Percentiles rank a stretch among this genome's conserved stretches.
Evolutionary conservation across 208 protist species (phyloP).

Genomic region (Trypanosoma conorhini): DNA sequence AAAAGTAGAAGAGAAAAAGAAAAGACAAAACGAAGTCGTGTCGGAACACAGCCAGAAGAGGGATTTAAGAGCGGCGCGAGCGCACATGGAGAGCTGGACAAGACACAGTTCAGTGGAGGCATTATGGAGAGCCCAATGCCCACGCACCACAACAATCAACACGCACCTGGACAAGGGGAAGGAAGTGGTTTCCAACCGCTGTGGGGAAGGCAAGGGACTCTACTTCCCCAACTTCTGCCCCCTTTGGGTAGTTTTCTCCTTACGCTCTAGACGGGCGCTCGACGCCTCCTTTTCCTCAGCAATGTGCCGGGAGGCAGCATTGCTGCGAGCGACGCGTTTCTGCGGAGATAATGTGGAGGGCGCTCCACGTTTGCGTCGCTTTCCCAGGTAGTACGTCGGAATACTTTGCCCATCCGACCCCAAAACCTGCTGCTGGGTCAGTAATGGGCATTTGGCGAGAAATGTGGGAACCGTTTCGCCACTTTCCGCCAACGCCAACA

Average conservation of each 20-base stretch:
- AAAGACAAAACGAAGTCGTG: too few relatives aligned
- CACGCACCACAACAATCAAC: background rate
- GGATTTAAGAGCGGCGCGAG: too few relatives aligned
- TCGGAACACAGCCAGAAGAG: too few relatives aligned
- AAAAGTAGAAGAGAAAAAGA: too few relatives aligned
- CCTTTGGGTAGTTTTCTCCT: background rate
- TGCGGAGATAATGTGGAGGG: background rate
- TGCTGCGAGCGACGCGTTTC: background rate
- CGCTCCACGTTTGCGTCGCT: conserved; percentile 51
- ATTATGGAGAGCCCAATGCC: background rate
- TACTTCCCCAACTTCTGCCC: background rate
- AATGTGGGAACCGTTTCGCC: conserved; percentile 79
- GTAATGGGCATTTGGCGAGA: conserved; percentile 65
- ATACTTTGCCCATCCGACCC: conserved; percentile 68
- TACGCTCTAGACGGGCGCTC: background rate
- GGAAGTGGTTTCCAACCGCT: background rate
- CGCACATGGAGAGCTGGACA: too few relatives aligned
- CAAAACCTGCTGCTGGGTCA: conserved; percentile 51
- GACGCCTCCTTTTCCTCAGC: background rate
- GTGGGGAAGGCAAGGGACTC: background rate
- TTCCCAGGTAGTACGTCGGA: conserved; percentile 77
- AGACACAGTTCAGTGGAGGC: too few relatives aligned
- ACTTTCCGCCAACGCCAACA: conserved; percentile 59
- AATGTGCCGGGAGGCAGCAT: background rate
- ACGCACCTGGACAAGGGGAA: background rate